These are phyloP conservation scores for Solanum pinnatisectum DNA, from an alignment of 257 asterid species.

Conservation along the genomic window DNA sequence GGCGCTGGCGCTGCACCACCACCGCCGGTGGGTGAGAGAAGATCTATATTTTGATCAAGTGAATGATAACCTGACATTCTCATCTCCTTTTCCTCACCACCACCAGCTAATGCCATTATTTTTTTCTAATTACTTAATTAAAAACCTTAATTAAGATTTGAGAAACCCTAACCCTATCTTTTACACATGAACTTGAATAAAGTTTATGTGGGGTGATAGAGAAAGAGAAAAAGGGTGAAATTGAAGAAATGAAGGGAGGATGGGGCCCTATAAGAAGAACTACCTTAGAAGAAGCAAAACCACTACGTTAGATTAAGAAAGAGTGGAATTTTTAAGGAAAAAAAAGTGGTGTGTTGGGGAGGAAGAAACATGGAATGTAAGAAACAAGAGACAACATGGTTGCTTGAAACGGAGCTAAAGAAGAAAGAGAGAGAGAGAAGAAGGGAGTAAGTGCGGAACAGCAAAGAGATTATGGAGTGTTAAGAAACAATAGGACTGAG, in stretches of 20 bases:
- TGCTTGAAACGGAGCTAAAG: conserved; percentile 75
- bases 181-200: not conserved
- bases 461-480: conserved; percentile 7
- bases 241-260: not conserved
- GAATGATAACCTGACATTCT: conserved; percentile 17
- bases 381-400: conserved; percentile 98
- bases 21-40: not conserved
- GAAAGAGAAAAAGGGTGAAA: too few species aligned
- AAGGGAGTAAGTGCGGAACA: not conserved
- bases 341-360: conserved; percentile 30
- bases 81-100: conserved; percentile 16
- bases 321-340: not conserved
- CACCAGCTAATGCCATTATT: conserved; percentile 8
- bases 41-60: conserved; percentile 7
- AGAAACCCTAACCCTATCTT: not conserved
- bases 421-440: not conserved
- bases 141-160: not conserved
- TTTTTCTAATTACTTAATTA: not conserved
- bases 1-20: not conserved
- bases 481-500: conserved; percentile 16
- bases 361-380: conserved; percentile 60
- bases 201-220: not conserved
- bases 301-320: not conserved
- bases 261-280: not conserved
- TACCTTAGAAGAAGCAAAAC: not conserved